Conservation (phyloP, 2,329 filamentous ascomycete species). For the Cytospora paraplurivora region DNA sequence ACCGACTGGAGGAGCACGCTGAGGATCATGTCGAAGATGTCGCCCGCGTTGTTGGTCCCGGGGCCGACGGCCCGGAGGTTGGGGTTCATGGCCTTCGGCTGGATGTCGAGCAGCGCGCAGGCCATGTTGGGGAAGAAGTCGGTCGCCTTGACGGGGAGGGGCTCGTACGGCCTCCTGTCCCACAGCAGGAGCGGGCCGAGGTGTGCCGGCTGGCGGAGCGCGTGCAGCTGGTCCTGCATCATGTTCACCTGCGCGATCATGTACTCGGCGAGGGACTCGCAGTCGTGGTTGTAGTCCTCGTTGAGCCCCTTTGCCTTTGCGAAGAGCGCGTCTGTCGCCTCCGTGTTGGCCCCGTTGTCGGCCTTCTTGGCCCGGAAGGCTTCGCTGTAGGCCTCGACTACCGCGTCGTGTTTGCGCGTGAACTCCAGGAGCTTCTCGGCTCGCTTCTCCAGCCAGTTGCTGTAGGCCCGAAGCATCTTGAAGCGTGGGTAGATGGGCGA, state of each 20-base stretch:
- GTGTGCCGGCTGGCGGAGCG: slow-evolving; percentile 51
- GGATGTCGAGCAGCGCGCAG: slow-evolving; percentile 66
- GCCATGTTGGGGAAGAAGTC: slow-evolving; percentile 70
- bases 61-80: slow-evolving; percentile 51
- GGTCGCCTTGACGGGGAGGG: slow-evolving; percentile 55
- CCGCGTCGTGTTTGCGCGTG: slow-evolving; percentile 38
- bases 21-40: slow-evolving; percentile 57
- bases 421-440: slow-evolving; percentile 33
- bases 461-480: slow-evolving; percentile 27
- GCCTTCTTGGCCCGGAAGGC: background rate
- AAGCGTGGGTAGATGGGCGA: slow-evolving; percentile 20
- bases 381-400: slow-evolving; percentile 31
- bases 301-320: slow-evolving; percentile 28
- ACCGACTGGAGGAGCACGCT: slow-evolving; percentile 42
- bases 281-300: slow-evolving; percentile 34
- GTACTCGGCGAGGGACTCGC: slow-evolving; percentile 42
- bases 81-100: slow-evolving; percentile 57
- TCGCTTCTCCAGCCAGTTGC: slow-evolving; percentile 28
- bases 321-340: background rate
- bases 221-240: slow-evolving; percentile 55
- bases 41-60: slow-evolving; percentile 44
- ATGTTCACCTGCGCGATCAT: slow-evolving; percentile 33
- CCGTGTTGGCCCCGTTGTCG: background rate
- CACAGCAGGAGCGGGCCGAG: slow-evolving; percentile 59
- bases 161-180: slow-evolving; percentile 73